Base-by-base conservation (phyloP, 352 stramenopile species). In the Phytopythium boreale region DNA sequence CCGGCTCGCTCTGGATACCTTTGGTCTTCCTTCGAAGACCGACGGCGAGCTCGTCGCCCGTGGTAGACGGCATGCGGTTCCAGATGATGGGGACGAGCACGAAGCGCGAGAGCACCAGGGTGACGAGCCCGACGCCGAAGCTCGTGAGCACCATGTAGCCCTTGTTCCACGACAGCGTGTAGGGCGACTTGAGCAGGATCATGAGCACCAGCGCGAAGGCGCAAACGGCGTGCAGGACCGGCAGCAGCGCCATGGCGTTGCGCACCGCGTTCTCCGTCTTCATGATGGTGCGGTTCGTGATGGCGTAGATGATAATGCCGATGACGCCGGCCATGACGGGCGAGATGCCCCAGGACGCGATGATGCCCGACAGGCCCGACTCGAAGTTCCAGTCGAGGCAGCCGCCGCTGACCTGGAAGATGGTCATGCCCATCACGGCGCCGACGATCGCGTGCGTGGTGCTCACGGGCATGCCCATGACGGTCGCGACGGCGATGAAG, bases 361-460 rank as follows among this genome's bases (percentile, higher is more conserved):
- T 77, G 55, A 95, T 82, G 17, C 84, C 79, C 26, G 62, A 66
- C 5, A 87, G 65, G 0, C 56, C 56, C 47, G 79, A 69, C 44
- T 75, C 37, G 55, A 67, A 72, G 36, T 81, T 59, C 56, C 56
- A 61, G 37, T 61, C 56, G 31, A 90, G 67, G 34, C 77, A 84
- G 10, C 66, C 53, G 44, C 66, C 64, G 31, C 81, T 80, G n/a
- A 70, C 51, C 61, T 68, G 75, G 19, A 67, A 66, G 17, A 92
- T 69, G 9, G 76, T 78, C 68, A 96, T 88, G 52, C 87, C 87
- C 8, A 94, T 67, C 26, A 96, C 82, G 2, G 60, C 70, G 34
- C 79, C 74, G 46, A 96, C 68, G 65, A 90, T 80, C 2, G 74
- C 74, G 61, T 96, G 87, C 12, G 84, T 90, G 14, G 84, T 94